Base-by-base conservation (phyloP, 352 stramenopile species). In the Phytophthora agathidicida region DNA sequence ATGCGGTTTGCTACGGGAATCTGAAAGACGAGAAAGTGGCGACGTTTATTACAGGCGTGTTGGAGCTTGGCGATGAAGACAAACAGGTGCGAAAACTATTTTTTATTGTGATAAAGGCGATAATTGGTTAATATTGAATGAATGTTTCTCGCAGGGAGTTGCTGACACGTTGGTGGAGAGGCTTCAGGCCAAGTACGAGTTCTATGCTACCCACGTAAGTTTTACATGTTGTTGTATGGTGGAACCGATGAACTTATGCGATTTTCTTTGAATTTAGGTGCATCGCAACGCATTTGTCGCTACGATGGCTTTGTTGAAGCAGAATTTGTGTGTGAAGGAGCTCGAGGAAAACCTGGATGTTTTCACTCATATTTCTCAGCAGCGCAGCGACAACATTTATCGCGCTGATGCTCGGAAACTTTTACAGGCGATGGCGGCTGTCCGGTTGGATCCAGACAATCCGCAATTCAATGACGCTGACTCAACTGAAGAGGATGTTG, bases 161-260 rank as follows among this genome's bases (percentile, higher is more conserved):
- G 83, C 87, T 17, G 84, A 92, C 66, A 78, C 83, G 16, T 64
- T 96, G n/a, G 75, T 96, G 16, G 87, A 96, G 50, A 91, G 89
- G 51, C 75, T 96, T 19, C 77, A 92, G 30, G 83, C 80, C 39
- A 90, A 89, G 60, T 93, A 84, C 33, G 85, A 94, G 55, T 90
- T 94, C 28, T 91, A 94, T 36, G 85, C 85, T 17, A 65, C 77
- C 0, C 80, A 92, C 52, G 85, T 94, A 70, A 46, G 61, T 43
- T 24, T 26, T 24, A 19, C 11, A 27, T 7, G 8, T 42, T 10
- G 27, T 3, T 14, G 7, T 19, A 35, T 48, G 16, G 32, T 47
- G 13, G 47, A 35, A 13, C 17, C 13, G 3, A 11, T n/a, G 39
- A 5, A 59, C 30, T 17, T 11, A 33, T 46, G 16, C 22, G 26